A percentile compares a stretch with the other conserved stretches of the same genome.
These are phyloP conservation scores for Artemisia tridentata DNA, from an alignment of 129 eudicot genomes.

Conservation along the genomic window DNA sequence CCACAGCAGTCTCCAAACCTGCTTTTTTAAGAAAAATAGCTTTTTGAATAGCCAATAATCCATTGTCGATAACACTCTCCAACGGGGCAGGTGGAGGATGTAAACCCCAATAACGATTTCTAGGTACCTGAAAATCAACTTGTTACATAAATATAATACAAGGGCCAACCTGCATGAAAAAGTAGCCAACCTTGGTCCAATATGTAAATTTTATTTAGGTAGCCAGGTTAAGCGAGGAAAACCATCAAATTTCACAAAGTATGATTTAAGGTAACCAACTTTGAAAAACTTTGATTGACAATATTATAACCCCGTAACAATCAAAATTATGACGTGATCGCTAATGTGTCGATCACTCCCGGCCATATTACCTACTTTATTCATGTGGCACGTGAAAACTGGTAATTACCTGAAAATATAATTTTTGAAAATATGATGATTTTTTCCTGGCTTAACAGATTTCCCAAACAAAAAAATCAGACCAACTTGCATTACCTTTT, in stretches of 20 bases:
- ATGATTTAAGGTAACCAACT: conserved; percentile 2
- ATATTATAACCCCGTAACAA: not conserved
- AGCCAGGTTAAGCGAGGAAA: not conserved
- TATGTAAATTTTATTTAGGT: no score
- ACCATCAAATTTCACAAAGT: not conserved
- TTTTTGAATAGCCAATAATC: conserved; percentile 82
- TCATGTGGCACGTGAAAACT: not conserved
- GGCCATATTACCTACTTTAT: not conserved
- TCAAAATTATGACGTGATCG: not conserved
- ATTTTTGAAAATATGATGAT: not conserved
- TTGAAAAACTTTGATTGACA: not conserved
- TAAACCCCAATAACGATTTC: conserved; percentile 95
- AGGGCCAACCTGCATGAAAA: conserved; percentile 3
- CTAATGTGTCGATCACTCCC: not conserved
- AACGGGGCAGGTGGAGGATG: conserved; percentile 92
- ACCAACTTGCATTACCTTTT: not conserved
- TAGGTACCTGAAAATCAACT: conserved; percentile 62
- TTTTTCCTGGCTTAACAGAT: not conserved
- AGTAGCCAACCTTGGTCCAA: not conserved
- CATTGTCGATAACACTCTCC: conserved; percentile 89
- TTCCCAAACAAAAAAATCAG: not conserved
- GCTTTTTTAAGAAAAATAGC: conserved; percentile 88
- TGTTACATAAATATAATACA: not conserved
- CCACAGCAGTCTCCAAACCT: conserved; percentile 83
- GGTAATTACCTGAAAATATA: not conserved